Evolutionary conservation across 1,284 basidiomycete genomes (phyloP).

Genomic region (Leccinum pachyderme): DNA sequence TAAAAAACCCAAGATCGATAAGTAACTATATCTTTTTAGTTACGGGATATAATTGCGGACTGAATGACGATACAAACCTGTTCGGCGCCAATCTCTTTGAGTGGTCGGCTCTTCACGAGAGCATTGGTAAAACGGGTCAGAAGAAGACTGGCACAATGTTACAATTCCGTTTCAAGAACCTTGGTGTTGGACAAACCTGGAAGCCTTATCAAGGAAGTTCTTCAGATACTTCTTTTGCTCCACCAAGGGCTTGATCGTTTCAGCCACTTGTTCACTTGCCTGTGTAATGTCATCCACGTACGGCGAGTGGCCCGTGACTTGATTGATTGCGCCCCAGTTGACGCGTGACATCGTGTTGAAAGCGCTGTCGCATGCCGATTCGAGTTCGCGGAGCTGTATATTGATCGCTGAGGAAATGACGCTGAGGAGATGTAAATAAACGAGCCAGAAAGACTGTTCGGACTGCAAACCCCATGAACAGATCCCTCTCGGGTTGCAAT

Average conservation of each 20-base stretch:
- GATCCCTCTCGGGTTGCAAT: conserved; percentile 82
- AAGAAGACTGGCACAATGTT: conserved; percentile 54
- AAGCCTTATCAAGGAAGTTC: conserved; percentile 90
- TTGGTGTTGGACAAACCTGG: conserved; percentile 53
- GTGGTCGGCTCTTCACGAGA: conserved; percentile 82
- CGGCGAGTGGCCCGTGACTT: conserved; percentile 82
- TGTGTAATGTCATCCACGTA: conserved; percentile 77
- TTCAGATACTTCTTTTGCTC: conserved; percentile 92
- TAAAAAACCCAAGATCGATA: conserved; percentile 88
- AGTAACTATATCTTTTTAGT: conserved; percentile 58
- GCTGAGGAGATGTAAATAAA: conserved; percentile 39
- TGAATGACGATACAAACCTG: conserved; percentile 53
- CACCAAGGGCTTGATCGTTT: conserved; percentile 66
- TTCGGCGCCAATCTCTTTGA: conserved; percentile 90
- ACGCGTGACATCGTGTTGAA: conserved; percentile 75
- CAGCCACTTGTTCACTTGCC: conserved; percentile 62
- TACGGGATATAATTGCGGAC: conserved; percentile 8
- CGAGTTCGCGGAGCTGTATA: conserved; percentile 79
- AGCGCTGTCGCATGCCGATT: conserved; percentile 72
- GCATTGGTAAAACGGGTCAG: conserved; percentile 84
- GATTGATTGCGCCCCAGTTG: conserved; percentile 73
- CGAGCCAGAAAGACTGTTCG: background rate
- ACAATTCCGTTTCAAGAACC: background rate
- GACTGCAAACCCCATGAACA: conserved; percentile 74
- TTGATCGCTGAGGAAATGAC: conserved; percentile 81